Conservation (phyloP, 345 rosid genomes). For the Corchorus olitorius region DNA sequence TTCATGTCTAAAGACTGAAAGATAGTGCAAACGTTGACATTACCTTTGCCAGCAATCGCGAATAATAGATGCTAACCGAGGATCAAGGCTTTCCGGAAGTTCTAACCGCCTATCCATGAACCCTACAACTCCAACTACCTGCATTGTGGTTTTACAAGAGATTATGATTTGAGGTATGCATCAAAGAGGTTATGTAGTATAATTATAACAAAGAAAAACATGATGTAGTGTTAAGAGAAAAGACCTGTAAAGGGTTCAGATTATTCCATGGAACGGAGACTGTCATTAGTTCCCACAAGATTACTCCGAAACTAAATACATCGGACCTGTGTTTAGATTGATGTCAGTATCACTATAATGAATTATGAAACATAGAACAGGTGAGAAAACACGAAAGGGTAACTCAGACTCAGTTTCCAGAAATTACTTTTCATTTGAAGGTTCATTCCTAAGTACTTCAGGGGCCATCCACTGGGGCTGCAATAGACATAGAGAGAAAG, state of each 20-base stretch:
- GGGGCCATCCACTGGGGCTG: slow-evolving; percentile 99
- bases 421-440: slow-evolving; percentile 82
- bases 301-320: slow-evolving; percentile 83
- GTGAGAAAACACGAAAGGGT: not conserved
- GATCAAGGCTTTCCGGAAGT: slow-evolving; percentile 70
- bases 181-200: not conserved
- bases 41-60: slow-evolving; percentile 82
- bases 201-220: not conserved
- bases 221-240: not conserved
- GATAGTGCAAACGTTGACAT: not conserved
- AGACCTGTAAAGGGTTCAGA: slow-evolving; percentile 74
- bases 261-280: slow-evolving; percentile 77
- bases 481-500: slow-evolving; percentile 11
- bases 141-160: not conserved
- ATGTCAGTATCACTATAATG: not conserved
- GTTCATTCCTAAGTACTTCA: slow-evolving; percentile 86
- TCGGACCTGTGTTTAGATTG: slow-evolving; percentile 62
- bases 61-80: slow-evolving; percentile 63
- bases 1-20: not conserved
- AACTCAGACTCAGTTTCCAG: slow-evolving; percentile 10
- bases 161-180: not conserved
- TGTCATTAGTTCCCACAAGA: slow-evolving; percentile 87
- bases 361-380: not conserved
- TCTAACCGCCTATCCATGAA: slow-evolving; percentile 92
- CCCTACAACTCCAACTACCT: slow-evolving; percentile 86